Base-by-base conservation (phyloP, 805 yeast species). In the Saturnispora quitensis region DNA sequence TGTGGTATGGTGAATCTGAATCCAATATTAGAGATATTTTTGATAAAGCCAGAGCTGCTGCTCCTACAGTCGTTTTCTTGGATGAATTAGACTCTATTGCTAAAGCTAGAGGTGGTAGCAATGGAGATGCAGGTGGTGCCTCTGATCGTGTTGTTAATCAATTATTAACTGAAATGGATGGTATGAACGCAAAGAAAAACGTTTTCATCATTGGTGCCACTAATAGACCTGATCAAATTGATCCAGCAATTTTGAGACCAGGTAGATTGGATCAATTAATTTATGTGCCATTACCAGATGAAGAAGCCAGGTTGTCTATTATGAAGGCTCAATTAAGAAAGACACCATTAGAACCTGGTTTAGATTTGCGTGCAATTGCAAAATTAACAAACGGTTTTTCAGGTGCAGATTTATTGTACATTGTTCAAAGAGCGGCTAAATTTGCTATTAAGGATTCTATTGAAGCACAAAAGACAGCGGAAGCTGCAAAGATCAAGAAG, bases 1-100 rank as follows among this genome's bases (percentile, higher is more conserved):
- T 91, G 98, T 91, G 96, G 95, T 90, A 89, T 65, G 98, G 98
- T 78, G 98, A 91, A 74, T 87, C 96, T 20, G 98, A 91, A 73
- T 88, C 96, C 38, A 91, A 91, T 68, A 90, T 91, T 62, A 88
- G 98, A 73, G 98, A 91, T 71, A 91, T 91, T 62, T 91, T 91
- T 65, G 98, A 91, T 73, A 91, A 91, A 72, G 98, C 98, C 20
- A 84, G 98, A 71, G 98, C 98, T 52, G 98, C 99, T 55, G 99
- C 99, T 9, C 99, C 99, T 63, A 91, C 98, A 43, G 99, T 93
- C 57, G 98, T 93, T 40, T 93, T 93, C 75, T 81, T 93, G 63
- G 99, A 93, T 76, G 99, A 93, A 77, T 81, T 90, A 72, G 98
- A 90, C 73, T 90, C 97, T 43, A 90, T 90, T 73, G 97, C 97